Base-by-base conservation (phyloP, 2,329 filamentous ascomycete species). In the Penicillium digitatum region DNA sequence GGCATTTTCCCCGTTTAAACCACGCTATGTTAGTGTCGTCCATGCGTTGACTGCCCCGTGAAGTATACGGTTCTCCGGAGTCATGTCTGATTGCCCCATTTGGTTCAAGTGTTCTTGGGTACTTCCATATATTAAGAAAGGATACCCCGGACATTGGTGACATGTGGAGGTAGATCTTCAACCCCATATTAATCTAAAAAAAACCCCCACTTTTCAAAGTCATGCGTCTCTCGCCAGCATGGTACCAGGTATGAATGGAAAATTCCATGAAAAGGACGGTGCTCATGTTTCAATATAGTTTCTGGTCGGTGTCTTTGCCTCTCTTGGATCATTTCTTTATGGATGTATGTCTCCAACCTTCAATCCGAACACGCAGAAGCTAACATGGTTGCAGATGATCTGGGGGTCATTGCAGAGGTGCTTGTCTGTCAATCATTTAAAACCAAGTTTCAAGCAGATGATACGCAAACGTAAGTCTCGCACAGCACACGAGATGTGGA, bases 361-460 rank as follows among this genome's bases (percentile, higher is more conserved):
- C 2, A 11, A 1, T 11, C 1, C 20, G 7, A 16, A 16, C 5
- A 16, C n/a, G 4, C 37, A 1, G 10, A 29, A 22, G 47, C 52
- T 59, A 40, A 61, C 48, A 18, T 27, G 20, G 2, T 34, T 9
- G 14, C 24, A 73, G 71, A 82, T 65, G 81, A 85, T 69, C 67
- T 84, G 24, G 82, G 82, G 76, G 82, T 84, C 26, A 84, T 84
- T 57, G 82, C 81, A 9, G 81, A 81, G 60, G 81, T 81, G 47
- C 79, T 84, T 53, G 70, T 71, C n/a, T 69, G 71, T 51, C 54
- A 66, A 9, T 74, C 71, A 1, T 75, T 76, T 34, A 57, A 56
- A 6, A 20, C 44, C 10, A 72, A 68, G 44, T 76, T 75, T 45
- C 50, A 58, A 2, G 61, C 65, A n/a, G 42, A 68, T 55, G 56